Percentiles rank a stretch among this genome's conserved stretches.
phyloP scores from a whole-genome alignment of 768 basidiomycete genomes.

The Gloeostereum incarnatum region DNA sequence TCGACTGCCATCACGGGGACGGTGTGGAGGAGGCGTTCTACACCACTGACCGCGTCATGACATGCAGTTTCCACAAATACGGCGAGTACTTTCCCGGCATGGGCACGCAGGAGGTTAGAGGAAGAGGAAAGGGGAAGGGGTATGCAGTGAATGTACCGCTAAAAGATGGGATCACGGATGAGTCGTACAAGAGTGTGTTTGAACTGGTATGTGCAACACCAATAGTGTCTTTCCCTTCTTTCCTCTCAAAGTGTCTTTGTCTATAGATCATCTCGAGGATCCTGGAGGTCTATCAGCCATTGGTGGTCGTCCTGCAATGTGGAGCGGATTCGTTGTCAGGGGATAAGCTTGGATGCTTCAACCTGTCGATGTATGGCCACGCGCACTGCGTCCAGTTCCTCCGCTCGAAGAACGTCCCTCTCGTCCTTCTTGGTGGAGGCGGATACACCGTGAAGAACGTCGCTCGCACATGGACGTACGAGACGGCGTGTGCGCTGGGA shows the following conservation, averaged over 20 bases:
- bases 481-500: conserved; percentile 93
- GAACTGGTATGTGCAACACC: conserved; percentile 73
- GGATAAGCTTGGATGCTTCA: conserved; percentile 95
- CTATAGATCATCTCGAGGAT: conserved; percentile 72
- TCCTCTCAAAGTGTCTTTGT: no score
- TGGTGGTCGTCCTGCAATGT: conserved; percentile 87
- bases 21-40: conserved; percentile 99
- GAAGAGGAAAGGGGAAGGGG: conserved; percentile 73
- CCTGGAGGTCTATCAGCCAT: conserved; percentile 81
- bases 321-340: conserved; percentile 94
- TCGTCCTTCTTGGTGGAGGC: conserved; percentile 90
- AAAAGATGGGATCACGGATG: conserved; percentile 91
- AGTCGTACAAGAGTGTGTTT: conserved; percentile 81
- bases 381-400: conserved; percentile 86
- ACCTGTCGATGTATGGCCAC: conserved; percentile 93
- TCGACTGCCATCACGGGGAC: conserved; percentile 98
- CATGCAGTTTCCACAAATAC: conserved; percentile 94
- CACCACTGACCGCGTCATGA: conserved; percentile 95
- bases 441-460: conserved; percentile 98
- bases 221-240: no score
- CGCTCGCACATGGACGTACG: conserved; percentile 90
- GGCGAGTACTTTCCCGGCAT: conserved; percentile 66
- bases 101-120: conserved; percentile 77
- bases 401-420: conserved; percentile 71
- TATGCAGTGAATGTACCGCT: conserved; percentile 92